phyloP scores from a whole-genome alignment of 495 filamentous ascomycete genomes.

The Hypoxylon subgilvum region DNA sequence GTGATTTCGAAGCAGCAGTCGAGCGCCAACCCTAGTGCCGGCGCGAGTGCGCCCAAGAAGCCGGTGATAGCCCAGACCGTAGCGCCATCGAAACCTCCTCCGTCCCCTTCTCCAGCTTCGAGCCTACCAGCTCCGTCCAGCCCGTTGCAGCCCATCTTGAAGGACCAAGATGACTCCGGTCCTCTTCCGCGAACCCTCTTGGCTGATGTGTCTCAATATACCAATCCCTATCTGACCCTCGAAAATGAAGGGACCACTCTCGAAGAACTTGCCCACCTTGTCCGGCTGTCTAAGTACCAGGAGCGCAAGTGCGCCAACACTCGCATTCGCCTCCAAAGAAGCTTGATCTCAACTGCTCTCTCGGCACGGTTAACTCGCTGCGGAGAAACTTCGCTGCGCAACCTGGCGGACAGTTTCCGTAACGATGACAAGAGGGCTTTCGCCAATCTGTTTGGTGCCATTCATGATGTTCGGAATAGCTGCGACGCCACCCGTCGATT shows the following conservation, averaged over 20 bases:
- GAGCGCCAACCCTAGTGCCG: conserved; percentile 34
- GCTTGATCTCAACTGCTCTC: conserved; percentile 73
- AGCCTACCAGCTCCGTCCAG: conserved; percentile 28
- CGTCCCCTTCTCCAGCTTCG: conserved; percentile 27
- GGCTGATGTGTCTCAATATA: conserved; percentile 58
- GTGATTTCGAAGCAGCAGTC: conserved; percentile 47
- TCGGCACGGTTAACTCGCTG: conserved; percentile 80
- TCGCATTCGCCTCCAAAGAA: conserved; percentile 69
- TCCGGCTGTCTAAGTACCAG: conserved; percentile 74
- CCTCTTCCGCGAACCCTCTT: conserved; percentile 51
- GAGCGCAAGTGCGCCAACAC: conserved; percentile 72
- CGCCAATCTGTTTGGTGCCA: conserved; percentile 81
- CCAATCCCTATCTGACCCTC: conserved; percentile 53
- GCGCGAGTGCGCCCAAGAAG: conserved; percentile 47
- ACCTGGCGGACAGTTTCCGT: conserved; percentile 85
- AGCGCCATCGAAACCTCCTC: conserved; percentile 34
- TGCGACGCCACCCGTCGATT: conserved; percentile 74
- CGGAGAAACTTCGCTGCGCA: conserved; percentile 77
- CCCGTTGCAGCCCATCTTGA: conserved; percentile 39
- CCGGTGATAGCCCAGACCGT: conserved; percentile 54
- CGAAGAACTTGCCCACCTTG: conserved; percentile 72
- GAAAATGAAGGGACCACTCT: conserved; percentile 65
- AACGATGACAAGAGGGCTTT: conserved; percentile 90
- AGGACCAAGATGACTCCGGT: conserved; percentile 35
- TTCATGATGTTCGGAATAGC: conserved; percentile 85